These are phyloP conservation scores for Paraurostyla sp. DNA, from an alignment of 73 alveolate species.

Conservation along the genomic window DNA sequence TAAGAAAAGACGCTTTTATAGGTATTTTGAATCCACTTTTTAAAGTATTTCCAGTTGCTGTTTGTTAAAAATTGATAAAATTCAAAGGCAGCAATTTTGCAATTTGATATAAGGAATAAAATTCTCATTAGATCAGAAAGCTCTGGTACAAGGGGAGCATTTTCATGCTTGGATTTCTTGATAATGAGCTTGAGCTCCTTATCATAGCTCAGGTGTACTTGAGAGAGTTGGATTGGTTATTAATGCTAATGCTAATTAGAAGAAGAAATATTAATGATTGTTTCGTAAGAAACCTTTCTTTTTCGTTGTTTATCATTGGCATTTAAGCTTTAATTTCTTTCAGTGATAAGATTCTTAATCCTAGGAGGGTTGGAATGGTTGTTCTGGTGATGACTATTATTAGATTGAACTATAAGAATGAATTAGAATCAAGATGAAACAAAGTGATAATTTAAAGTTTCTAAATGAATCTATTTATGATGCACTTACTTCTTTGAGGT, in stretches of 20 bases:
- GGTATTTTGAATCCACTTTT: constrained; percentile 26
- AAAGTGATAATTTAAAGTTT: background rate
- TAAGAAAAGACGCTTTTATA: background rate
- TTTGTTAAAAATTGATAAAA: constrained; percentile 41
- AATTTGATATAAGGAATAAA: background rate
- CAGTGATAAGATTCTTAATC: background rate
- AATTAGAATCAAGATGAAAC: background rate
- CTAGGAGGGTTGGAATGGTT: constrained; percentile 55
- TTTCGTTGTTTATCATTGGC: constrained; percentile 7
- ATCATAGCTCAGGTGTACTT: constrained; percentile 27
- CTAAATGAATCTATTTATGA: background rate
- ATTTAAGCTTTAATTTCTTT: background rate
- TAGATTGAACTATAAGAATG: background rate
- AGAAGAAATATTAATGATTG: background rate
- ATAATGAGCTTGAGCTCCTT: background rate
- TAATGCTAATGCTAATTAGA: background rate
- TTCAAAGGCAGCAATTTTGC: constrained; percentile 57
- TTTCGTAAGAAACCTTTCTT: constrained; percentile 31
- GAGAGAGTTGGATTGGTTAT: background rate
- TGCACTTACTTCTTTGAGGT: constrained; percentile 13
- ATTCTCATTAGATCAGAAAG: background rate
- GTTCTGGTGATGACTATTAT: background rate
- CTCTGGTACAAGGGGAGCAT: constrained; percentile 21
- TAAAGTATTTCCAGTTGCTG: constrained; percentile 56
- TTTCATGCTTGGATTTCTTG: background rate